These are phyloP conservation scores for Suillus bovinus DNA, from an alignment of 768 basidiomycete species.

Conservation along the genomic window DNA sequence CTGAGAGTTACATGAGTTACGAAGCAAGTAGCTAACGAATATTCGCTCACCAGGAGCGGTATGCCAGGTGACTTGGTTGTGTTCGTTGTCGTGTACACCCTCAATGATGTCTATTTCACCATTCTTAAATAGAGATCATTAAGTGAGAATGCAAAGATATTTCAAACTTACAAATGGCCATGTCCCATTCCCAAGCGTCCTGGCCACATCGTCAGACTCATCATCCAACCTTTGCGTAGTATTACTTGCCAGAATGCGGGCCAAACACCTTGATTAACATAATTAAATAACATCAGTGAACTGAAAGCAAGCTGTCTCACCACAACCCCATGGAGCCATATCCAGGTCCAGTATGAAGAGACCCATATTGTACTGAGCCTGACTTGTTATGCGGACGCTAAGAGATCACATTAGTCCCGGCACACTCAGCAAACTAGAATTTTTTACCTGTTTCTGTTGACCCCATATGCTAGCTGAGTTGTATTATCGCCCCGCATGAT, in stretches of 20 bases:
- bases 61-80: slow-evolving; percentile 85
- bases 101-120: slow-evolving; percentile 87
- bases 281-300: slow-evolving; percentile 11
- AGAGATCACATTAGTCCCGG: background rate
- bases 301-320: slow-evolving; percentile 38
- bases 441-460: slow-evolving; percentile 59
- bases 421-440: slow-evolving; percentile 8
- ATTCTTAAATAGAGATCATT: slow-evolving; percentile 39
- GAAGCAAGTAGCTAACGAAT: slow-evolving; percentile 7
- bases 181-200: slow-evolving; percentile 44
- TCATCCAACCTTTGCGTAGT: background rate
- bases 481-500: slow-evolving; percentile 80
- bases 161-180: slow-evolving; percentile 62
- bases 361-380: slow-evolving; percentile 66
- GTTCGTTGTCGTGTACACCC: slow-evolving; percentile 81
- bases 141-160: slow-evolving; percentile 2
- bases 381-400: slow-evolving; percentile 78
- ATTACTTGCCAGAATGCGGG: slow-evolving; percentile 70
- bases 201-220: slow-evolving; percentile 10
- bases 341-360: slow-evolving; percentile 84
- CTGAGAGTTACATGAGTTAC: slow-evolving; percentile 30
- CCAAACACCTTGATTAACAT: slow-evolving; percentile 60
- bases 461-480: slow-evolving; percentile 51
- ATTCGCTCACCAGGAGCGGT: slow-evolving; percentile 53
- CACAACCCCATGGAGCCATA: slow-evolving; percentile 88